Conservation (phyloP, 345 rosid species). For the Microthlaspi erraticum region DNA sequence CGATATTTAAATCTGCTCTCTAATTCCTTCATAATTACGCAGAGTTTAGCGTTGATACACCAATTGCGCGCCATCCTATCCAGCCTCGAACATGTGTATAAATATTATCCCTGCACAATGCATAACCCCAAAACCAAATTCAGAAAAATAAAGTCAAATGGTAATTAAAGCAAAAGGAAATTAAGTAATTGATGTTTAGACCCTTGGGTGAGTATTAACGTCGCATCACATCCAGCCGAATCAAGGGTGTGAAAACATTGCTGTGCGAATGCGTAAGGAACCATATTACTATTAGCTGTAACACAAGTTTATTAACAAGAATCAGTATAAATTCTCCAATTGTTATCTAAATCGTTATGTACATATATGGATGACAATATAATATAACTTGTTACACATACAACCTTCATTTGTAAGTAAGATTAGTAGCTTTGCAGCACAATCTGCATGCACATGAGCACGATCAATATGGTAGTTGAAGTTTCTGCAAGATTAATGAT, state of each 20-base stretch:
- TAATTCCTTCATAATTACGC: no score
- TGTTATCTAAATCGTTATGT: neutral
- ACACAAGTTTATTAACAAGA: neutral
- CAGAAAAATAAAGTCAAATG: neutral
- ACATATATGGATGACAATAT: neutral
- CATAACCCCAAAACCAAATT: slow-evolving; percentile 1
- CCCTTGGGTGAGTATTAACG: slow-evolving; percentile 65
- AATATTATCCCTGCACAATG: no score
- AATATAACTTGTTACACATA: slow-evolving; percentile 39
- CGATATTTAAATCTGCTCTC: no score
- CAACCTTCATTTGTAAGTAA: slow-evolving; percentile 54
- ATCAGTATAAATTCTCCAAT: slow-evolving; percentile 12
- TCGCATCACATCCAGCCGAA: slow-evolving; percentile 55
- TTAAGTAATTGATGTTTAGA: slow-evolving; percentile 24
- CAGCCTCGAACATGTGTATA: no score
- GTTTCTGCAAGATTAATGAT: slow-evolving; percentile 45
- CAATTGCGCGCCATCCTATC: no score
- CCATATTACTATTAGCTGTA: slow-evolving; percentile 64
- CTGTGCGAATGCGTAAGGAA: slow-evolving; percentile 57
- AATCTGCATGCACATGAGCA: slow-evolving; percentile 49
- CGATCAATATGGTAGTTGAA: slow-evolving; percentile 49
- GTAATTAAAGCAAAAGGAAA: neutral
- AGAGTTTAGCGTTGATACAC: no score
- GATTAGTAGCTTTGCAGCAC: slow-evolving; percentile 58
- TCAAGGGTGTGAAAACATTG: slow-evolving; percentile 54